Conservation (phyloP, 345 rosid species). For the Eucalyptus brandiana region DNA sequence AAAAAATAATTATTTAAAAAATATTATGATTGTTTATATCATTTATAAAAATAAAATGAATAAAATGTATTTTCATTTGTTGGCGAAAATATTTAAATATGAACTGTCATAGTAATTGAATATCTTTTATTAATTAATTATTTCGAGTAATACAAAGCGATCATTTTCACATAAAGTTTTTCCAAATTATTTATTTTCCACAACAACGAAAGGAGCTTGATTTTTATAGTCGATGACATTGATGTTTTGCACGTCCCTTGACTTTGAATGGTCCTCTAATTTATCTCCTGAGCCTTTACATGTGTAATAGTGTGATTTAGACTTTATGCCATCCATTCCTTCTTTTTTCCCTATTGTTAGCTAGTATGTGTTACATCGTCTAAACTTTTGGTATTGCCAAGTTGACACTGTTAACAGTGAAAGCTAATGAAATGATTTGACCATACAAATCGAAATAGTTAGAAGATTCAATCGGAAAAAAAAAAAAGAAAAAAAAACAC, state of each 20-base stretch:
- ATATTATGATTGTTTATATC: not conserved
- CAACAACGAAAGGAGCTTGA: not conserved
- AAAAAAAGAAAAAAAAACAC: too few relatives aligned
- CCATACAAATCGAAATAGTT: not conserved
- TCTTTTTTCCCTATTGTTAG: not conserved
- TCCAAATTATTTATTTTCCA: not conserved
- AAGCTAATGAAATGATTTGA: not conserved
- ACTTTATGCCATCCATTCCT: not conserved
- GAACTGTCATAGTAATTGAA: not conserved
- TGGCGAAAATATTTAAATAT: accelerated
- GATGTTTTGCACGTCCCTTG: not conserved
- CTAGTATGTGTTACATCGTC: not conserved
- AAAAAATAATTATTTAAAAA: not conserved
- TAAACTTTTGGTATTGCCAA: not conserved
- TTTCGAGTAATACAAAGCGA: accelerated
- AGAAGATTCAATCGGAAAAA: not conserved
- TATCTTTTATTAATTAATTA: not conserved
- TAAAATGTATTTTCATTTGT: accelerated
- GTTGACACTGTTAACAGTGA: accelerated
- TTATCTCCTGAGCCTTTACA: not conserved
- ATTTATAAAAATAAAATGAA: not conserved
- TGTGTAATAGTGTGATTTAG: not conserved
- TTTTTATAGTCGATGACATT: not conserved
- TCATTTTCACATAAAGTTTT: not conserved
- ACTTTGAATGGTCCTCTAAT: not conserved